Percentiles rank a stretch among this genome's conserved stretches.
Conservation (phyloP, 108 stramenopile genomes). For the Skeletonema grethae region DNA sequence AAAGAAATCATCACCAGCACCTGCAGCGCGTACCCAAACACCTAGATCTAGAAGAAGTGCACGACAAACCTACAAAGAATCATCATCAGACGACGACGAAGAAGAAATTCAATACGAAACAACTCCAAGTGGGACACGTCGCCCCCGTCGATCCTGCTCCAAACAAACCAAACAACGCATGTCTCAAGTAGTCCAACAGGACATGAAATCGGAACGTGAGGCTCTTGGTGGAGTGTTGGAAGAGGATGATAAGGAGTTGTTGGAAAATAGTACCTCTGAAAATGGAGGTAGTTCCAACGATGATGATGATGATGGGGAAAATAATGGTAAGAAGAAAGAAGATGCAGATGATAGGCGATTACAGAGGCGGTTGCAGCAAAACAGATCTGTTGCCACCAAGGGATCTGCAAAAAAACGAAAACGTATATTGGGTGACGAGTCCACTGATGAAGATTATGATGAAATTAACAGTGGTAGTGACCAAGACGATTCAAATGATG, state of each 20-base stretch:
- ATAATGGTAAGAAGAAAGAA: not conserved
- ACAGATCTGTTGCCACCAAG: not conserved
- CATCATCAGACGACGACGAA: not conserved
- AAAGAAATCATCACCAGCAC: not conserved
- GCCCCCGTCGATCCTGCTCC: slow-evolving; percentile 29
- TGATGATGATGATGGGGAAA: slow-evolving; percentile 11
- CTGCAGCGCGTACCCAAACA: not conserved
- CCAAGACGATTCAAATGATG: slow-evolving; percentile 13
- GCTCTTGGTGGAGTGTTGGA: slow-evolving; percentile 35
- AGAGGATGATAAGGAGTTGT: slow-evolving; percentile 38
- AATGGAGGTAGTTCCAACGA: slow-evolving; percentile 6
- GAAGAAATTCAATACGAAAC: slow-evolving; percentile 6
- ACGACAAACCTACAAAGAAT: not conserved
- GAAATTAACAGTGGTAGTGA: slow-evolving; percentile 22
- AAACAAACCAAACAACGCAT: slow-evolving; percentile 21
- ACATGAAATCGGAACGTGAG: slow-evolving; percentile 37
- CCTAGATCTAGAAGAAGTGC: slow-evolving; percentile 1
- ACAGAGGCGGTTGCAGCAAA: not conserved
- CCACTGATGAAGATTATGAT: slow-evolving; percentile 30
- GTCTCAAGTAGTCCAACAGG: slow-evolving; percentile 22
- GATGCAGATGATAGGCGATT: not conserved
- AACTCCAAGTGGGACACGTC: slow-evolving; percentile 3
- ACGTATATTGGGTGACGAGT: slow-evolving; percentile 26
- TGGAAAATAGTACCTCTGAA: slow-evolving; percentile 4
- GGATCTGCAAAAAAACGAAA: slow-evolving; percentile 2